Conservation (phyloP, 2,329 filamentous ascomycete species). For the Ambrosiella cleistominuta region DNA sequence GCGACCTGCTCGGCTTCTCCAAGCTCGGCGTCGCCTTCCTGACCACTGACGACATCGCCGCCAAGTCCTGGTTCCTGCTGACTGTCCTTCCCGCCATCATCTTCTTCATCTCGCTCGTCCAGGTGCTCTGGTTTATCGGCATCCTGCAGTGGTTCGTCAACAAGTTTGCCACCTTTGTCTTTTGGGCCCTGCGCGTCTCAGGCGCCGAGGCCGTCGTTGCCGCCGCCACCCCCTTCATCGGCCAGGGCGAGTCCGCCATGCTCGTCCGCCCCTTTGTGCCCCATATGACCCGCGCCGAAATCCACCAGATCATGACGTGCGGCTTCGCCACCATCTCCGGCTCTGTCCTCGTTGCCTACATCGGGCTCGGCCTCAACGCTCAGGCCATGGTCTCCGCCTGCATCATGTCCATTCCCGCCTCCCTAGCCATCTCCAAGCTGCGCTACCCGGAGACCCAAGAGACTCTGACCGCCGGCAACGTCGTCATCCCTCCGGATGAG, state of each 20-base stretch:
- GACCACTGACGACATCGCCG: constrained; percentile 25
- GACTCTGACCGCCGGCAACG: constrained; percentile 63
- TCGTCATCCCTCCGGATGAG: constrained; percentile 64
- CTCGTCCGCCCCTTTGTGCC: constrained; percentile 74
- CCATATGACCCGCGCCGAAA: constrained; percentile 69
- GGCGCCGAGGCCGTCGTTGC: constrained; percentile 89
- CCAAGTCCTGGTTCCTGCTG: constrained; percentile 51
- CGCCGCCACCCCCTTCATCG: constrained; percentile 82
- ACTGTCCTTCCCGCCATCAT: constrained; percentile 78
- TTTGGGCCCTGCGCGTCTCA: constrained; percentile 73
- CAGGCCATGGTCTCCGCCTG: constrained; percentile 79
- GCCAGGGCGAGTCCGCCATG: constrained; percentile 87
- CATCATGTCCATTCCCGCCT: constrained; percentile 90
- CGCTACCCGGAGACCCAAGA: constrained; percentile 80
- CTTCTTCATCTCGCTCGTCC: constrained; percentile 88
- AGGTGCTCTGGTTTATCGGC: constrained; percentile 66
- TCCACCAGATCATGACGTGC: constrained; percentile 85
- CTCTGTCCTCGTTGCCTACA: constrained; percentile 72
- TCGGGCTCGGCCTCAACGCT: constrained; percentile 63
- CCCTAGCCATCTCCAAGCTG: constrained; percentile 74
- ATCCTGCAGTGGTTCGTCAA: constrained; percentile 76
- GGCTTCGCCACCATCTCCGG: constrained; percentile 88
- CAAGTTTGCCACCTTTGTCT: constrained; percentile 82
- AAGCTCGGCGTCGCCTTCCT: constrained; percentile 57
- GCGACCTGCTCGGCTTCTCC: constrained; percentile 59